phyloP scores from a whole-genome alignment of 441 rosid genomes.

The Erodium trifolium region DNA sequence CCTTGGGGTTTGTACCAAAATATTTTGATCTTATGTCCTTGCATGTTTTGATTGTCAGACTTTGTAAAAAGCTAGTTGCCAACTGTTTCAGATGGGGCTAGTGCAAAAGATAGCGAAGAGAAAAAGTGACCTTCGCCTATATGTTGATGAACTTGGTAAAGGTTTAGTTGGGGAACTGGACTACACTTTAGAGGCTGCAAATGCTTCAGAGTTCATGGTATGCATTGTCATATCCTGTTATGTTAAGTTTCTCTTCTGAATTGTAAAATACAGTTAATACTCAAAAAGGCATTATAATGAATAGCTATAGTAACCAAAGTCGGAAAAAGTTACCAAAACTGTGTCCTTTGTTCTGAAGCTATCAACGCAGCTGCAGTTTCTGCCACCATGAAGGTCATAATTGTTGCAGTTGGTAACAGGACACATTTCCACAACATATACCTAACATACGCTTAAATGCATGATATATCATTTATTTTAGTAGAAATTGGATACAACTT shows the following conservation, averaged over 20 bases:
- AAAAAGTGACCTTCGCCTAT: slow-evolving; percentile 77
- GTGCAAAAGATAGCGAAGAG: slow-evolving; percentile 85
- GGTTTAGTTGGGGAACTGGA: slow-evolving; percentile 94
- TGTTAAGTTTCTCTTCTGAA: background rate
- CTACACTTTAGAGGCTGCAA: slow-evolving; percentile 77
- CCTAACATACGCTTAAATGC: background rate
- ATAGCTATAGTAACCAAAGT: background rate
- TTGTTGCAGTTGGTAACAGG: slow-evolving; percentile 9
- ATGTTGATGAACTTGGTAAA: slow-evolving; percentile 96
- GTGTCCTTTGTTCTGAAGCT: background rate
- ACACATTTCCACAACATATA: background rate
- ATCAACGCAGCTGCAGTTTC: background rate
- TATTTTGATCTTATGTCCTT: slow-evolving; percentile 7
- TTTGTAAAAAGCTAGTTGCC: slow-evolving; percentile 20
- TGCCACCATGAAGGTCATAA: slow-evolving; percentile 8
- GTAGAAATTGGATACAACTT: background rate
- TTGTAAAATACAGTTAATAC: slow-evolving; percentile 4
- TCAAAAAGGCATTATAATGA: background rate
- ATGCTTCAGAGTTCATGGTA: slow-evolving; percentile 83
- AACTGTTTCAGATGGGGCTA: slow-evolving; percentile 58
- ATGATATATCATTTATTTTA: background rate
- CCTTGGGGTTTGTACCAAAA: slow-evolving; percentile 61
- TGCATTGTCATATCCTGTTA: slow-evolving; percentile 14
- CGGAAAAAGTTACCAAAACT: background rate
- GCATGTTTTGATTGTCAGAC: slow-evolving; percentile 14